These are phyloP conservation scores for Penstemon davidsonii DNA, from an alignment of 257 asterid species.

Conservation along the genomic window DNA sequence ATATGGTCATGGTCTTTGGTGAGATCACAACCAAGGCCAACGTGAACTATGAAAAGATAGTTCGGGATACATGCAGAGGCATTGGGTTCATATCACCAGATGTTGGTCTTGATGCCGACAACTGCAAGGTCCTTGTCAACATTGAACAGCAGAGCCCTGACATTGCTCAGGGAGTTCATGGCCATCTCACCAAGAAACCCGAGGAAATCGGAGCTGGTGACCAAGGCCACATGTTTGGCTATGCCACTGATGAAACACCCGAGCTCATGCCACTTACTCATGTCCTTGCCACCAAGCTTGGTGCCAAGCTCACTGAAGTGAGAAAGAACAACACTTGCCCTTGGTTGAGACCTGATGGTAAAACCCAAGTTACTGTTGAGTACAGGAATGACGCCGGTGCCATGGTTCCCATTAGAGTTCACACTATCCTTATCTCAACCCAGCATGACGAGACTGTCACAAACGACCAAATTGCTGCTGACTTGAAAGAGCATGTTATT, in stretches of 20 bases:
- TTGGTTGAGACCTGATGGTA: constrained; percentile 90
- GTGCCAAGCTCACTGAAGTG: constrained; percentile 88
- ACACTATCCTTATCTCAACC: constrained; percentile 86
- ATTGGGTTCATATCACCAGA: constrained; percentile 80
- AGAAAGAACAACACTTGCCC: constrained; percentile 87
- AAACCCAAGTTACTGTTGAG: constrained; percentile 89
- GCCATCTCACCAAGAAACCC: constrained; percentile 88
- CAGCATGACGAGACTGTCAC: constrained; percentile 91
- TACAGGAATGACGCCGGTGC: constrained; percentile 78
- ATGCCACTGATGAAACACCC: constrained; percentile 89
- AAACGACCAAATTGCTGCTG: constrained; percentile 66
- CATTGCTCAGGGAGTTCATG: constrained; percentile 94
- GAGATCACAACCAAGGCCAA: constrained; percentile 88
- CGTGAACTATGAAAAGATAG: constrained; percentile 76
- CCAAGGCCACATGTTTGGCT: constrained; percentile 93
- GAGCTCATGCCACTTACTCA: constrained; percentile 94
- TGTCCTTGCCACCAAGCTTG: constrained; percentile 90
- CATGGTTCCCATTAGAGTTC: constrained; percentile 85
- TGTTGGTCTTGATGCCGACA: constrained; percentile 93
- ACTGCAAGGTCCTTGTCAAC: constrained; percentile 93
- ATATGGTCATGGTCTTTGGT: constrained; percentile 98
- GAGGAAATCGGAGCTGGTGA: constrained; percentile 98
- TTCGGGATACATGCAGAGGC: constrained; percentile 79
- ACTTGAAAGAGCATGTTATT: constrained; percentile 81
- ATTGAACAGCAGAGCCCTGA: constrained; percentile 94